phyloP scores from a whole-genome alignment of 208 protist genomes.

The Phytomonas sp. region DNA sequence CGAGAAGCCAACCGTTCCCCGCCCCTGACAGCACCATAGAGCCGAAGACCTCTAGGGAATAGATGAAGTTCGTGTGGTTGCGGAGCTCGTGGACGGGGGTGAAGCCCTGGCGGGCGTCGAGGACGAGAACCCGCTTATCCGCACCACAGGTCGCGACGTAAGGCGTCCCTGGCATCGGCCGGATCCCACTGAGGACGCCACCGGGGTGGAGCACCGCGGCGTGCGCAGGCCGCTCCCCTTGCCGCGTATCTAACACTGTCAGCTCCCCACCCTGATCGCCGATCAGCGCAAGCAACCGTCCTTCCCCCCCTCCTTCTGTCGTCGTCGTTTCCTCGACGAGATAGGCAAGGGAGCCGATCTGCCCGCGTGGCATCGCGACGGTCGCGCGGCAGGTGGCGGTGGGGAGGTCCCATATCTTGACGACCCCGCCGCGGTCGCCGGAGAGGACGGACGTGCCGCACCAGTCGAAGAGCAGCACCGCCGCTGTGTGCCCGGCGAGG shows the following conservation, averaged over 20 bases:
- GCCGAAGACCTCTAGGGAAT: constrained; percentile 62
- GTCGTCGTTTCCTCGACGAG: constrained; percentile 11
- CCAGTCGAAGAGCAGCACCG: constrained; percentile 81
- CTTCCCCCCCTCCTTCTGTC: neutral
- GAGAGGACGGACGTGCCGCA: constrained; percentile 47
- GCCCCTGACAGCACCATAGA: constrained; percentile 54
- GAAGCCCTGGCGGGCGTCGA: constrained; percentile 59
- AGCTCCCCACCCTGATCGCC: constrained; percentile 73
- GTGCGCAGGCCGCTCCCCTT: constrained; percentile 33
- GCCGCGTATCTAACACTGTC: constrained; percentile 61
- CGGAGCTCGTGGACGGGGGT: constrained; percentile 28
- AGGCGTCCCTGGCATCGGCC: constrained; percentile 20
- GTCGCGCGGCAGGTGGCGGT: constrained; percentile 39
- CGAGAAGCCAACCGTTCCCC: constrained; percentile 75
- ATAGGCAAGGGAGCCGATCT: constrained; percentile 53
- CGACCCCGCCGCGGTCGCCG: constrained; percentile 63
- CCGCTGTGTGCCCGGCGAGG: constrained; percentile 60
- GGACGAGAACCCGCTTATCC: constrained; percentile 54
- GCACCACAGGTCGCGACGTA: constrained; percentile 73
- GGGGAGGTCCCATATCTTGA: constrained; percentile 71
- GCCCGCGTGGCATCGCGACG: constrained; percentile 50
- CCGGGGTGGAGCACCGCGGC: constrained; percentile 55
- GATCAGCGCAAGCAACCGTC: constrained; percentile 28
- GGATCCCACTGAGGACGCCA: constrained; percentile 62
- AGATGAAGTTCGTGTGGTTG: constrained; percentile 78